Base-by-base conservation (phyloP, 139 green algal genomes). In the Diplosphaera chodatii region DNA sequence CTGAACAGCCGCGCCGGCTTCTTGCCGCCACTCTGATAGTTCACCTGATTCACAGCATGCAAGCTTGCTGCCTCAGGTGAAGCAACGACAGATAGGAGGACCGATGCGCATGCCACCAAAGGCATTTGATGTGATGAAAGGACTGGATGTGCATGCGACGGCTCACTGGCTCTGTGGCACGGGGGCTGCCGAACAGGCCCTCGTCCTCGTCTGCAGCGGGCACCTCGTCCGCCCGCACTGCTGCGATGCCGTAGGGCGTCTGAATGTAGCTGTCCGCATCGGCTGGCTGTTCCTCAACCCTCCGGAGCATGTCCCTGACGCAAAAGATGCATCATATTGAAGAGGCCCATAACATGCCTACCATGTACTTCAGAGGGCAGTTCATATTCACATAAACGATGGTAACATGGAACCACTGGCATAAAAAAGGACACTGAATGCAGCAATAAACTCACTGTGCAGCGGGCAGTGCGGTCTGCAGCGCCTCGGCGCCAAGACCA, bases 141-240 rank as follows among this genome's bases (percentile, higher is more conserved):
- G n/a, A n/a, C n/a, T n/a, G n/a, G n/a, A n/a, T n/a, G n/a, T n/a
- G n/a, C n/a, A n/a, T n/a, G n/a, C n/a, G n/a, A n/a, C n/a, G n/a
- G n/a, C n/a, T n/a, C 68, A 85, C 91, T n/a, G 82, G 77, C 28
- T 84, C 75, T 59, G 83, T 74, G 32, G 93, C 74, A 30, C 72
- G 84, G 63, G 87, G 88, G 70, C 88, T 93, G 30, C 77, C 83
- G 69, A 93, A 92, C 89, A 93, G 86, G n/a, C 83, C 67, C 27
- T 40, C 34, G 1, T 70, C 34, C 1, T 63, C 66, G 74, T 86
- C 84, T 59, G 77, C 84, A 75, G 90, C 65, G 32, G 76, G 22
- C 1, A 41, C 33, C 73, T 90, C 80, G 72, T 85, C 85, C 69
- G 84, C 84, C 21, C 73, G 65, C 4, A 68, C 65, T 55, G 41